Evolutionary conservation across 2,329 filamentous ascomycete genomes (phyloP).

Genomic region (Beauveria sp.): DNA sequence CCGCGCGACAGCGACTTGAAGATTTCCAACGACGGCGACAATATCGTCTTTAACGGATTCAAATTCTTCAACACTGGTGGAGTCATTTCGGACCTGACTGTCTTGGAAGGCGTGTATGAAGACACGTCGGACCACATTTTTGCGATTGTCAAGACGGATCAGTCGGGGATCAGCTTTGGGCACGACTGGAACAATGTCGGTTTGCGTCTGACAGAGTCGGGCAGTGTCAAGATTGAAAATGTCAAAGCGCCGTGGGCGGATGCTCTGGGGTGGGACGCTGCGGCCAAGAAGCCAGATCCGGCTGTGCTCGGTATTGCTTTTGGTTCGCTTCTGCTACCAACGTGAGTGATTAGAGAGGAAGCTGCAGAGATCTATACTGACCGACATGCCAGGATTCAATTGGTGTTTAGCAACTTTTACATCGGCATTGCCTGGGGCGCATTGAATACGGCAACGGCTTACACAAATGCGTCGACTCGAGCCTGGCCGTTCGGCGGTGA

Average conservation of each 20-base stretch:
- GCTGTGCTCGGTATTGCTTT: conserved; percentile 45
- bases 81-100: conserved; percentile 57
- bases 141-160: conserved; percentile 49
- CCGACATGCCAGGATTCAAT: conserved; percentile 41
- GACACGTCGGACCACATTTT: conserved; percentile 55
- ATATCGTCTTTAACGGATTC: conserved; percentile 51
- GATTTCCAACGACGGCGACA: conserved; percentile 45
- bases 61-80: conserved; percentile 64
- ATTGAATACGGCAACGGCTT: conserved; percentile 45
- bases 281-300: conserved; percentile 41
- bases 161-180: conserved; percentile 48
- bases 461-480: conserved; percentile 49
- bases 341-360: conserved; percentile 25
- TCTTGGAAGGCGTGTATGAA: conserved; percentile 55
- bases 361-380: background rate
- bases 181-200: conserved; percentile 62
- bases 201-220: conserved; percentile 56
- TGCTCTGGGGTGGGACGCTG: conserved; percentile 51
- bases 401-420: conserved; percentile 61
- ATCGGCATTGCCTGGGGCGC: conserved; percentile 55
- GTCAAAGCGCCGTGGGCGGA: conserved; percentile 51
- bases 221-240: conserved; percentile 52
- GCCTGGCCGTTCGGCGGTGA: conserved; percentile 59
- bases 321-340: conserved; percentile 50
- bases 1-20: conserved; percentile 54